Conservation (phyloP, 1,284 basidiomycete genomes). For the Pholiota adiposa region DNA sequence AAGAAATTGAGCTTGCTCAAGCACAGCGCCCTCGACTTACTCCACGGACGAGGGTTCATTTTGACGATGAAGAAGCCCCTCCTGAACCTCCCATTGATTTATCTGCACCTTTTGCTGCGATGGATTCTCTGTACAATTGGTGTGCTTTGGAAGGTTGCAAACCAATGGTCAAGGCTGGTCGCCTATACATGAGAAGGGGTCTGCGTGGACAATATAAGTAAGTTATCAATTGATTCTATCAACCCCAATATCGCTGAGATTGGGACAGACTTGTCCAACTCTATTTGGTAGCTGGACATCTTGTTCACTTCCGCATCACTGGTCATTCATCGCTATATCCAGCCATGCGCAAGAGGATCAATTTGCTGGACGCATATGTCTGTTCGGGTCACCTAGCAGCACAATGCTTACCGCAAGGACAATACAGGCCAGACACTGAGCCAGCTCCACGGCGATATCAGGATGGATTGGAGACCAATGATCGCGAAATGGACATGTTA, state of each 20-base stretch:
- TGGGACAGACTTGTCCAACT: conserved; percentile 63
- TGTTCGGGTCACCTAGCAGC: conserved; percentile 79
- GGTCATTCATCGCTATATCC: conserved; percentile 54
- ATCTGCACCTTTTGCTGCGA: conserved; percentile 55
- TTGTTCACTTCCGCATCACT: conserved; percentile 65
- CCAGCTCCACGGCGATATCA: conserved; percentile 69
- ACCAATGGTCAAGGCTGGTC: conserved; percentile 72
- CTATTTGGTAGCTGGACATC: conserved; percentile 66
- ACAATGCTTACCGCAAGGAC: conserved; percentile 60
- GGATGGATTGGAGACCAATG: conserved; percentile 80
- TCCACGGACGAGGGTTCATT: conserved; percentile 48
- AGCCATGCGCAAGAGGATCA: conserved; percentile 53
- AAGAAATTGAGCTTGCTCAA: conserved; percentile 80
- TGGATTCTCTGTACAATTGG: conserved; percentile 78
- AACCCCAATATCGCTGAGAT: too few relatives aligned
- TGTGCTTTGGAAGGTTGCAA: conserved; percentile 78
- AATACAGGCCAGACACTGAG: conserved; percentile 58
- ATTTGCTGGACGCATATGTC: conserved; percentile 76
- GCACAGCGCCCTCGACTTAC: conserved; percentile 59
- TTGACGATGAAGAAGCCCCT: conserved; percentile 39
- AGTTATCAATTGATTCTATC: conserved; percentile 19
- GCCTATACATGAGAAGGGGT: conserved; percentile 70
- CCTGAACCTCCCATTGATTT: conserved; percentile 55
- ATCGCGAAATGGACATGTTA: conserved; percentile 75
- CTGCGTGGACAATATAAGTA: conserved; percentile 74